Percentiles rank a stretch among this genome's conserved stretches.
Conservation (phyloP, 2,329 filamentous ascomycete species). For the Curvularia spicifera region DNA sequence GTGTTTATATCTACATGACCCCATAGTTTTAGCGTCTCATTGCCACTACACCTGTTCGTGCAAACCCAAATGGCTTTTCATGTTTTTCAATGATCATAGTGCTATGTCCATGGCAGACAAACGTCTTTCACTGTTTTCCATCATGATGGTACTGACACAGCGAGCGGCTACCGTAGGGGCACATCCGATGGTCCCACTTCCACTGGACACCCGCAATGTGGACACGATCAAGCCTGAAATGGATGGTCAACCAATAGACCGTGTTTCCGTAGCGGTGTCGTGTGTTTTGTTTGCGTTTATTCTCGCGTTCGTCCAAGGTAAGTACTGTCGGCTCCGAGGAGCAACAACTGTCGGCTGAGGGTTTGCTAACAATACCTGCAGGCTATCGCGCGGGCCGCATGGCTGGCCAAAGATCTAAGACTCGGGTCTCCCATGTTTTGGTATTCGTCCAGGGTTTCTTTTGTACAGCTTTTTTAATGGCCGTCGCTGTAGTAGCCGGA, state of each 20-base stretch:
- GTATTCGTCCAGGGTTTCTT: constrained; percentile 29
- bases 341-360: neutral
- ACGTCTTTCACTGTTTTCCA: neutral
- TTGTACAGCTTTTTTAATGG: constrained; percentile 34
- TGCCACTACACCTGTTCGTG: neutral
- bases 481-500: constrained; percentile 33
- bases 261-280: constrained; percentile 19
- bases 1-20: neutral
- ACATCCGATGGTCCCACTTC: constrained; percentile 1
- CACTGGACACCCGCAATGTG: neutral
- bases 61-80: constrained; percentile 1
- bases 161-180: neutral
- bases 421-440: constrained; percentile 24
- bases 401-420: constrained; percentile 17
- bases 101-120: neutral
- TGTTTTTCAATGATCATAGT: neutral
- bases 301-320: constrained; percentile 30
- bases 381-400: constrained; percentile 32
- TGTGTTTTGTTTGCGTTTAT: constrained; percentile 24
- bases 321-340: neutral
- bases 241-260: constrained; percentile 15
- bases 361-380: constrained; percentile 7
- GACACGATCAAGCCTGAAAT: constrained; percentile 3
- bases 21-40: neutral
- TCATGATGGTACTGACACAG: neutral